Conservation (phyloP, 2,329 filamentous ascomycete genomes). For the Fusarium veterinarium region DNA sequence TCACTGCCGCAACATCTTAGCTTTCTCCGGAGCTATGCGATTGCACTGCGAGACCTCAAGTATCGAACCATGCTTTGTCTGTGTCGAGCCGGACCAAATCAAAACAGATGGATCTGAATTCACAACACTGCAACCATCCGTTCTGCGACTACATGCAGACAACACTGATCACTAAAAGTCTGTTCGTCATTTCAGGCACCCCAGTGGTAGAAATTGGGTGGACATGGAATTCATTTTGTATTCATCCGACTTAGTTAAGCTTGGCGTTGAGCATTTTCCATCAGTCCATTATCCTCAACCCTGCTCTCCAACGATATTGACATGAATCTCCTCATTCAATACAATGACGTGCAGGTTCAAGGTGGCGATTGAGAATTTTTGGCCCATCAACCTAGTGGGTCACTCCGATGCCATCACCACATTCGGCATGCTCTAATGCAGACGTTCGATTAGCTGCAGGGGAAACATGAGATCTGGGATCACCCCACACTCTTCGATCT, state of each 20-base stretch:
- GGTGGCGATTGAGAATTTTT: not conserved
- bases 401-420: conserved; percentile 19
- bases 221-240: not conserved
- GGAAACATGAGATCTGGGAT: conserved; percentile 34
- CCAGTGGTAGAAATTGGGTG: not conserved
- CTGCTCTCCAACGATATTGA: conserved; percentile 4
- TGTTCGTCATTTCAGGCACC: not conserved
- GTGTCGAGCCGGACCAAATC: conserved; percentile 1
- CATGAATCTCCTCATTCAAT: not conserved
- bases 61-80: not conserved
- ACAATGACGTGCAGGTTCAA: not conserved
- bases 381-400: conserved; percentile 18
- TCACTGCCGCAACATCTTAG: conserved; percentile 2
- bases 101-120: not conserved
- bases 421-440: conserved; percentile 28
- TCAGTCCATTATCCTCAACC: conserved; percentile 18
- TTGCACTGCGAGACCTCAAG: not conserved
- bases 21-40: conserved; percentile 20
- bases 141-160: not conserved
- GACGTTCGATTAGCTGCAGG: conserved; percentile 37
- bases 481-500: conserved; percentile 41
- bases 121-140: not conserved
- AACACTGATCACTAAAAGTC: not conserved
- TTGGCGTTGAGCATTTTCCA: not conserved
- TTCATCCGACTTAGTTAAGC: not conserved